Base-by-base conservation (phyloP, 2,329 filamentous ascomycete species). In the Tympanopsis confertula region DNA sequence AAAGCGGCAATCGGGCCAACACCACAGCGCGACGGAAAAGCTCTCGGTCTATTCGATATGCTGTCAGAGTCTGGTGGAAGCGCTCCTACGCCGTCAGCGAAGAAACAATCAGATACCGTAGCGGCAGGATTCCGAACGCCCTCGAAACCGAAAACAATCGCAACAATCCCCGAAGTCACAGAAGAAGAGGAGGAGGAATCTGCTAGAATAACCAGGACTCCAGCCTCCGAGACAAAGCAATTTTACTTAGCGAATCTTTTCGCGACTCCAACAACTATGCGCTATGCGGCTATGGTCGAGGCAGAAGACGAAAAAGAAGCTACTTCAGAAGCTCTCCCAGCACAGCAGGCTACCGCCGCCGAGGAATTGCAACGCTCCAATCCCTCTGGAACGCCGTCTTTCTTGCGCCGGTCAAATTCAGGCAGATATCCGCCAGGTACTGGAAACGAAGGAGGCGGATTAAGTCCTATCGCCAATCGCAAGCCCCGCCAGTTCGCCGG, bases 31-130 rank as follows among this genome's bases (percentile, higher is more conserved):
- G 62, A 68, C 47, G 65, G 65, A 7, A 65, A 58, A 33, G 55
- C 63, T 0, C 45, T 68, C 2, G 65, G 65, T 1, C 50, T 68
- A 2, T 68, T 68, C 37, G 65, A 68, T 40, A 50, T 66, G 32
- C 51, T 68, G 4, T 62, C 62, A 4, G 54, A 57, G 15, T 60
- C 61, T 0, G 57, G 56, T 1, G 50, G 52, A 3, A 59, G 52
- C 38, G 53, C 48, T 3, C 51, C 51, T 20, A 38, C 42, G 13
- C 43, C 40, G 10, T 51, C 51, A 5, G 49, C 51, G 17, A 41
- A 39, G 18, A 41, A 43, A 19, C 44, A 45, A 35, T 40, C 45
- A 32, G 47, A 48, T 24, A 35, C 39, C 10, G 38, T 43, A 26
- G 41, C 19, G 4, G 38, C 24, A 13, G 19, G 12, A 18, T 19